Percentiles rank a stretch among this genome's conserved stretches.
phyloP scores from a whole-genome alignment of 2,329 filamentous ascomycete genomes.

The Apiospora arundinis region DNA sequence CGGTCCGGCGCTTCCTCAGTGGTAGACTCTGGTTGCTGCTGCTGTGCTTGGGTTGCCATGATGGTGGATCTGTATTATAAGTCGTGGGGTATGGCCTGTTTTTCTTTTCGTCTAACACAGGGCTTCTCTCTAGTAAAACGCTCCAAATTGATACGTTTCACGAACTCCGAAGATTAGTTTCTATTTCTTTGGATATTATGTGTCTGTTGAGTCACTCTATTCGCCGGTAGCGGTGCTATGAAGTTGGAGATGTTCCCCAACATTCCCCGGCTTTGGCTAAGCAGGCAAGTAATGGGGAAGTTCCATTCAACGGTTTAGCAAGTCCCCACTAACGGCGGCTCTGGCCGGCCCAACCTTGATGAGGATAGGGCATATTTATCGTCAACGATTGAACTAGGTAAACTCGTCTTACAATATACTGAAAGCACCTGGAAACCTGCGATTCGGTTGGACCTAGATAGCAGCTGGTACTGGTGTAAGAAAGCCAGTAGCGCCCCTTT shows the following conservation, averaged over 20 bases:
- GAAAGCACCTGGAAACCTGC: not conserved
- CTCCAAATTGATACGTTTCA: not conserved
- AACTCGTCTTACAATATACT: not conserved
- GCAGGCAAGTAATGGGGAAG: slow-evolving; percentile 1
- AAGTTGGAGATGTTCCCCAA: slow-evolving; percentile 6
- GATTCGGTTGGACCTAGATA: not conserved
- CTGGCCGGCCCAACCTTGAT: not conserved
- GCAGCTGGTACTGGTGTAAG: not conserved
- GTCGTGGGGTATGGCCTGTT: not conserved
- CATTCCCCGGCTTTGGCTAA: slow-evolving; percentile 13
- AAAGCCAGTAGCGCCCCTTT: not conserved
- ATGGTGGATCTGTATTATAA: not conserved
- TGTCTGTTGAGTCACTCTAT: not conserved
- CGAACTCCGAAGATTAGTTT: not conserved
- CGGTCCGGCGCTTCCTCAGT: not conserved
- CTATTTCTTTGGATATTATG: not conserved
- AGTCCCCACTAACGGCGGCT: not conserved
- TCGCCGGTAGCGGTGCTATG: not conserved
- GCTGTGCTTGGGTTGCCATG: not conserved
- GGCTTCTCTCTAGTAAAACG: not conserved
- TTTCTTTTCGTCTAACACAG: not conserved
- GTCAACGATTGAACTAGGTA: not conserved
- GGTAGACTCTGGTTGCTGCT: not conserved
- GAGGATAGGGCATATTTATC: not conserved
- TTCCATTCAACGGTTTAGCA: not conserved